Evolutionary conservation across 2,329 filamentous ascomycete species (phyloP).

Genomic region (Colletotrichum costaricense): DNA sequence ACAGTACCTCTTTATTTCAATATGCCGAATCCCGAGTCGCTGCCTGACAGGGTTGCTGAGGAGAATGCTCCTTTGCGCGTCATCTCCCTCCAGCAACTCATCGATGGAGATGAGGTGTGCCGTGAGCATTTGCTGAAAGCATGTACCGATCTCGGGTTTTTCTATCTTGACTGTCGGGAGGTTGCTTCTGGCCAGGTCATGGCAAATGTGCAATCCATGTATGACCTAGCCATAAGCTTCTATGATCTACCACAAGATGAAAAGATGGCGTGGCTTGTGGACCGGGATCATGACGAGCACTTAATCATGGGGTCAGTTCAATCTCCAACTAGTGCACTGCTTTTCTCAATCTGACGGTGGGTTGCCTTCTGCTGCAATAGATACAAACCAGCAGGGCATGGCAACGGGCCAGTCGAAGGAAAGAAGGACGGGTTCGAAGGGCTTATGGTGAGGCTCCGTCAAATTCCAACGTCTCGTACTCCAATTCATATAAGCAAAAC

Average conservation of each 20-base stretch:
- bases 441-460: neutral
- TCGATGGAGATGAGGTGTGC: neutral
- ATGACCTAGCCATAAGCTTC: conserved; percentile 5
- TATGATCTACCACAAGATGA: conserved; percentile 4
- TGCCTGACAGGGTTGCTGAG: conserved; percentile 5
- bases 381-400: conserved; percentile 20
- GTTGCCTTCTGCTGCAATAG: neutral
- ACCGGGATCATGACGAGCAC: conserved; percentile 21
- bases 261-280: conserved; percentile 10
- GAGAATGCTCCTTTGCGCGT: conserved; percentile 11
- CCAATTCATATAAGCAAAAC: neutral
- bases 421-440: conserved; percentile 23
- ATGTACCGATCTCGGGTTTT: conserved; percentile 18
- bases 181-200: conserved; percentile 4
- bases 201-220: conserved; percentile 8
- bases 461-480: neutral
- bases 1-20: too few relatives aligned
- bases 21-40: too few relatives aligned
- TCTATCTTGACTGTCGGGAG: conserved; percentile 9
- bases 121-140: conserved; percentile 9
- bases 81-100: conserved; percentile 7
- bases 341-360: too few relatives aligned
- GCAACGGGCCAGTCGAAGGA: conserved; percentile 14
- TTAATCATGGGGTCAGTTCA: conserved; percentile 16
- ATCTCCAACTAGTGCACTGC: too few relatives aligned